Evolutionary conservation across 2,329 filamentous ascomycete genomes (phyloP).

Genomic region (Fusarium agapanthi): DNA sequence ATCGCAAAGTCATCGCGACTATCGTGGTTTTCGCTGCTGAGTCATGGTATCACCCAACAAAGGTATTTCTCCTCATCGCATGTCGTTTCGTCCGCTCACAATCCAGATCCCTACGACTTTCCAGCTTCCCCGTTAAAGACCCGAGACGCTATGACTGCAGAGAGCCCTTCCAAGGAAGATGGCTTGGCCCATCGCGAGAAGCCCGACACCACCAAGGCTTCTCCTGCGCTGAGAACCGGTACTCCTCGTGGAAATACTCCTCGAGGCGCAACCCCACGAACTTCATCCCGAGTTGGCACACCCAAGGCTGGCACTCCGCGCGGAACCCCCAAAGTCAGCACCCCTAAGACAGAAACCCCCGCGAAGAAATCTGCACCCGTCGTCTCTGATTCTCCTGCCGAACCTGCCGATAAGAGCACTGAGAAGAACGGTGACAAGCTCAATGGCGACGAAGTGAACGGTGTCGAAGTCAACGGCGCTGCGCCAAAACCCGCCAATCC

Average conservation of each 20-base stretch:
- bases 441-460: conserved; percentile 4
- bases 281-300: not conserved
- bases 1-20: conserved; percentile 15
- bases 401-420: not conserved
- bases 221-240: conserved; percentile 11
- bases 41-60: conserved; percentile 18
- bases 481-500: not conserved
- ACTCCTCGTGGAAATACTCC: conserved; percentile 17
- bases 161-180: conserved; percentile 27
- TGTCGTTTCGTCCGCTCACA: not conserved
- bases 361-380: not conserved
- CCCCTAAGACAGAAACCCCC: conserved; percentile 20
- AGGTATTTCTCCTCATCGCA: conserved; percentile 14
- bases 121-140: conserved; percentile 30
- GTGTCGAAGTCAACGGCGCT: conserved; percentile 15
- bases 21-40: not conserved
- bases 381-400: not conserved
- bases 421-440: not conserved
- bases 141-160: conserved; percentile 12
- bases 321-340: conserved; percentile 12
- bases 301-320: conserved; percentile 12
- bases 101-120: conserved; percentile 39
- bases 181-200: conserved; percentile 26
- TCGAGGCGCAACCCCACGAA: conserved; percentile 13
- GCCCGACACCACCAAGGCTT: conserved; percentile 10